Evolutionary conservation across 2,329 filamentous ascomycete species (phyloP), one percentile per base, ranked within the genome.

Genomic region (Hypoxylon sp.): DNA sequence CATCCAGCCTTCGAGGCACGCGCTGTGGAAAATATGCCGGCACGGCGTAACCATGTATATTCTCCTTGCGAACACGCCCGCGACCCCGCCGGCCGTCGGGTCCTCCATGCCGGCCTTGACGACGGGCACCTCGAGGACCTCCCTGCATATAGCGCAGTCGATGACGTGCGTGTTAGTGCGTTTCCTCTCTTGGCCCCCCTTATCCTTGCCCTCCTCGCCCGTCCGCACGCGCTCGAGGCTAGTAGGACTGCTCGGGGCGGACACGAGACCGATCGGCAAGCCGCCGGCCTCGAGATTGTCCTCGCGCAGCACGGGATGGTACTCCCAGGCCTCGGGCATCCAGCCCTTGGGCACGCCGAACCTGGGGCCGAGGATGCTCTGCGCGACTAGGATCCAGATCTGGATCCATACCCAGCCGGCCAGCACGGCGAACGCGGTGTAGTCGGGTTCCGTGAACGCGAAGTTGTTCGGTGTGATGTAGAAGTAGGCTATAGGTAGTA

Each of bases 21-120:
- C 84, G 63, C 91, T 96, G 78, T 99, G 96, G 79, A 99, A 99
- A 53, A 98, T 94, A 82, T 99, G 96, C 61, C 94, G 85, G 80
- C 96, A 99, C 52, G 96, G 96, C 63, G 96, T 99, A 22, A 98
- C 93, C 96, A 99, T 99, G 81, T 98, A 98, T 74, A 88, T 86
- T 54, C 94, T 88, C 67, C 95, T 85, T 33, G 92, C 92, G 73
- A 98, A 85, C 61, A 97, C 88, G 31, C 90, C 90, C 0, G 88
- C 83, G 64, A 90, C 86, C 33, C 88, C 86, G 48, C 85, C 84
- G 0, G 78, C 79, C 3, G 78, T 79, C 3, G 81, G 79, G 9
- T 87, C 86, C 47, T 85, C 84, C 44, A 85, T 84, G 9, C 86
- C 87, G 0, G 87, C 85, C 55, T 86, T 85, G 33, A 97, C 82